These are phyloP conservation scores for Cudoniella acicularis DNA, from an alignment of 495 filamentous ascomycete species.

Conservation along the genomic window DNA sequence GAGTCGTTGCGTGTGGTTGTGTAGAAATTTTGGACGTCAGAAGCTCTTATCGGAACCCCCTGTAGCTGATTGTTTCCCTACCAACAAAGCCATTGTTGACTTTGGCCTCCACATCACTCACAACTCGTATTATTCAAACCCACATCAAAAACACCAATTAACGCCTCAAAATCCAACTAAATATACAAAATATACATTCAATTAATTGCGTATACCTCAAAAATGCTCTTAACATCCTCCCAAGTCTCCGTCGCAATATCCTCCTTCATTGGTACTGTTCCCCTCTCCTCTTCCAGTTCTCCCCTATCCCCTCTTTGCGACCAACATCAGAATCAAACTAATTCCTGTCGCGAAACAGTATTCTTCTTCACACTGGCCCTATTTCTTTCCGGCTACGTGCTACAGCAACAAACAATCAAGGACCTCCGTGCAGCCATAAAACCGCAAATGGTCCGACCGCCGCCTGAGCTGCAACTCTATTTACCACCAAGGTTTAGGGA, in stretches of 20 bases:
- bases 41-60: background rate
- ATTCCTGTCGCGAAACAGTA: conserved; percentile 31
- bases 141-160: background rate
- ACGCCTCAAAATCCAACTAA: too few species aligned
- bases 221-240: conserved; percentile 47
- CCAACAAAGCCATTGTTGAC: conserved; percentile 2
- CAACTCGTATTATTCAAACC: background rate
- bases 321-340: background rate
- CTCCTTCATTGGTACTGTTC: conserved; percentile 41
- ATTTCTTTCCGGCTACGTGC: conserved; percentile 49
- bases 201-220: conserved; percentile 7
- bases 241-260: conserved; percentile 50
- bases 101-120: background rate
- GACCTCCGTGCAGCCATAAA: conserved; percentile 45
- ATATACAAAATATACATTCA: too few species aligned
- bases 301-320: too few species aligned
- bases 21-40: background rate
- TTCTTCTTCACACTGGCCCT: conserved; percentile 48
- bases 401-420: conserved; percentile 50
- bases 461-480: conserved; percentile 40
- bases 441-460: conserved; percentile 28
- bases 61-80: background rate
- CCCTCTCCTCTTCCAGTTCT: too few species aligned
- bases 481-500: conserved; percentile 28
- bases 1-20: background rate